Conservation (phyloP, 2,329 filamentous ascomycete species). For the Thielaviopsis ethacetica region DNA sequence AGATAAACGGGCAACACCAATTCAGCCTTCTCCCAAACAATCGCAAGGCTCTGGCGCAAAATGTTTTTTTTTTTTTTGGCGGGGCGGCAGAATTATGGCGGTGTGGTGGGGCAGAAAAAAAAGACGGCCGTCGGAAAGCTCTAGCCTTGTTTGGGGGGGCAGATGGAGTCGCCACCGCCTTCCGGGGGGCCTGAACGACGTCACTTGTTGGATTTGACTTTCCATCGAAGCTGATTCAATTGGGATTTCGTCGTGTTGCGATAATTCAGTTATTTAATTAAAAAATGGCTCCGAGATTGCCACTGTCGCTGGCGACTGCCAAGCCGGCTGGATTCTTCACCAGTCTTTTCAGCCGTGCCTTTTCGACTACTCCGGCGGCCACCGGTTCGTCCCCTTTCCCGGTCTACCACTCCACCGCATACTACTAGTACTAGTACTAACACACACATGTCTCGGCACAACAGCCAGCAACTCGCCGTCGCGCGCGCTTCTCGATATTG, state of each 20-base stretch:
- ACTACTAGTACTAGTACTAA: too few species aligned
- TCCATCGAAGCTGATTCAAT: neutral
- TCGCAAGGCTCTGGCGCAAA: slow-evolving; percentile 2
- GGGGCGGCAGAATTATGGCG: slow-evolving; percentile 7
- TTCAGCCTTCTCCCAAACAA: neutral
- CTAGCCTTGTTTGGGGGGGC: neutral
- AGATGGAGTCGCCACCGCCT: neutral
- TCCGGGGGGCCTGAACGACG: neutral
- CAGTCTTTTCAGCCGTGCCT: slow-evolving; percentile 7
- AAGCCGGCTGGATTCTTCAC: slow-evolving; percentile 4
- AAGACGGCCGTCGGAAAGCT: neutral
- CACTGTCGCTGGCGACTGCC: neutral
- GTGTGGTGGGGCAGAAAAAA: slow-evolving; percentile 7
- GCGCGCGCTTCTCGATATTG: slow-evolving; percentile 12
- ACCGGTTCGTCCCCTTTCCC: neutral
- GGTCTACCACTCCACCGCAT: neutral
- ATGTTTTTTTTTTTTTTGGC: slow-evolving; percentile 8
- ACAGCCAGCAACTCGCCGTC: slow-evolving; percentile 10
- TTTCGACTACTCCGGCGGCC: neutral
- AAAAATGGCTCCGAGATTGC: slow-evolving; percentile 5
- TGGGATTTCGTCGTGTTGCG: too few species aligned
- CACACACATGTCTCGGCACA: too few species aligned
- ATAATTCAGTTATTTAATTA: neutral
- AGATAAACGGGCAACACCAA: neutral
- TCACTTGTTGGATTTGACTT: neutral